Percentiles rank a stretch among this genome's conserved stretches.
phyloP scores from a whole-genome alignment of 192 early-diverging fungal genomes.

The Phlyctochytrium planicorne region DNA sequence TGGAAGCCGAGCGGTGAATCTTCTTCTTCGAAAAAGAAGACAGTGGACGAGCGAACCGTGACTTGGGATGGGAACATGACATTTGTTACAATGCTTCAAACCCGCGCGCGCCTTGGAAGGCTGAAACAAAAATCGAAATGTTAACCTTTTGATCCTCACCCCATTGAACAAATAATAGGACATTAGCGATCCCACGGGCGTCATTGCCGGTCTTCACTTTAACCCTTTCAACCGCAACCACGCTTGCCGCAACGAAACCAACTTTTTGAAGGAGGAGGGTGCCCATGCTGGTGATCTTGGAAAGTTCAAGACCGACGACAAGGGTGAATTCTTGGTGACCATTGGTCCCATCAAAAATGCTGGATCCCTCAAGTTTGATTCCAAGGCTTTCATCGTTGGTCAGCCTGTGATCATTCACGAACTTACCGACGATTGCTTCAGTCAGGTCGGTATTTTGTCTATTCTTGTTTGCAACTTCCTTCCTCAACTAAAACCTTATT shows the following conservation, averaged over 20 bases:
- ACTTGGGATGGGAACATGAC: too few species aligned
- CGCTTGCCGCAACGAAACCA: conserved; percentile 15
- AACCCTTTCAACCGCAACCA: conserved; percentile 31
- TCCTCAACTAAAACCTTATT: too few species aligned
- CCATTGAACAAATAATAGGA: too few species aligned
- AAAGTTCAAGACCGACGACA: conserved; percentile 16
- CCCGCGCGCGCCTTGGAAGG: too few species aligned
- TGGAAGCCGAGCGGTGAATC: too few species aligned
- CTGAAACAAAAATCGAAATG: too few species aligned
- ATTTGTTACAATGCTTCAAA: too few species aligned
- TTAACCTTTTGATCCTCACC: too few species aligned
- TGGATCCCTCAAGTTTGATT: neutral
- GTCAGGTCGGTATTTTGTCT: too few species aligned
- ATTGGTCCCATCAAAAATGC: neutral
- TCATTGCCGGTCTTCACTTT: conserved; percentile 21
- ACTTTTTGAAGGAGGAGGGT: neutral
- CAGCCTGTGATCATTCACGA: conserved; percentile 31
- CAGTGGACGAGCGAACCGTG: too few species aligned
- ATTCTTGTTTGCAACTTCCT: too few species aligned
- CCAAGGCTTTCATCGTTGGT: conserved; percentile 4
- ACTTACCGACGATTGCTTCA: conserved; percentile 30
- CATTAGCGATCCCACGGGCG: conserved; percentile 12
- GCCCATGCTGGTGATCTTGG: conserved; percentile 34
- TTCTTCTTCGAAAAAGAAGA: too few species aligned
- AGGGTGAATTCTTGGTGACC: neutral